Evolutionary conservation across 2,329 filamentous ascomycete species (phyloP), one percentile per base, ranked within the genome.

Genomic region (Diaporthe citri): DNA sequence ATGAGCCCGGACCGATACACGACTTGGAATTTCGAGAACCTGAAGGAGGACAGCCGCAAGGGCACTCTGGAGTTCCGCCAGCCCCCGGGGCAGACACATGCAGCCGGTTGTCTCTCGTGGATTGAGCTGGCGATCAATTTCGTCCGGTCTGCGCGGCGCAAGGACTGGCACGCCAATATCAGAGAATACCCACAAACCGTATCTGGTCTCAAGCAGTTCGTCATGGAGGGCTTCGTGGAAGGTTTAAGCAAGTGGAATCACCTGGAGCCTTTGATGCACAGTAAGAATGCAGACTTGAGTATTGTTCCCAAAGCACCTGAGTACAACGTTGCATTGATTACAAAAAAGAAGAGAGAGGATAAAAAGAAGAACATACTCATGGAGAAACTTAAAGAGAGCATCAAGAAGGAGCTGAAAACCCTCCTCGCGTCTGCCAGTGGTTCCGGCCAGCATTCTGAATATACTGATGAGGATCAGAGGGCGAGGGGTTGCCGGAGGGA

Each of bases 31-130:
- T 59, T 59, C 34, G 56, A 59, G 56, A 59, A 59, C 56, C 34
- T 59, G 20, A 59, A 59, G 34, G 56, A 59, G 34, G 56, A 59
- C 34, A n/a, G 22, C 56, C 56, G 56, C 56, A 59, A 59, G 56
- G 56, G 56, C 34, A 59, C 34, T 4, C 36, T 39, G 10, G 56
- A 59, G 20, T 59, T 59, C 34, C 56, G 56, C 22, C 56, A 59
- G 56, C 56, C 56, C 1, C 56, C 56, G 4, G 56, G 56, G 4
- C 56, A 59, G 56, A 59, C 56, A 17, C 34, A 22, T 4, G 56
- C 56, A 59, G 34, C 34, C 12, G 56, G 56, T 4, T 39, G 34
- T 39, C 56, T 59, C 34, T 59, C 56, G 12, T 59, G 34, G 34
- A 59, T 39, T 25, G 56, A 59, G 22, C 56, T 59, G 34, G 56